phyloP scores from a whole-genome alignment of 345 rosid species.

The Clarkia xantiana region DNA sequence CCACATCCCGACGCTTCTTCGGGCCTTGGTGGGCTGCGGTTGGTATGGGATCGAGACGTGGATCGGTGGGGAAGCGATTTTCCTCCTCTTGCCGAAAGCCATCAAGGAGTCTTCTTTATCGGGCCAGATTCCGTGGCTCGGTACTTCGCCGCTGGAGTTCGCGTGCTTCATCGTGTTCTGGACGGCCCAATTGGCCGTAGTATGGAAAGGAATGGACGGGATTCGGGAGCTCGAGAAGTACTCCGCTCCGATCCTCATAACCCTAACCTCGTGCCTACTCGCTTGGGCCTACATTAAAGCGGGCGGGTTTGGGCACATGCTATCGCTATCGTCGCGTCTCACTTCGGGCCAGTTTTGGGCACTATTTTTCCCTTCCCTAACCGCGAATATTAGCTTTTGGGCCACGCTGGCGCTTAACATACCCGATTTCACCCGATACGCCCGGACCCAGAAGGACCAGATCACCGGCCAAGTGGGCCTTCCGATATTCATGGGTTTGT shows the following conservation, averaged over 20 bases:
- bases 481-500: slow-evolving; percentile 79
- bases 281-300: slow-evolving; percentile 72
- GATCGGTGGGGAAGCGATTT: slow-evolving; percentile 95
- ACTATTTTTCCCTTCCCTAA: slow-evolving; percentile 73
- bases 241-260: slow-evolving; percentile 61
- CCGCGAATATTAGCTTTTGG: slow-evolving; percentile 96
- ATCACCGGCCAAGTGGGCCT: slow-evolving; percentile 71
- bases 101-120: slow-evolving; percentile 34
- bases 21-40: slow-evolving; percentile 89
- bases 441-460: slow-evolving; percentile 63
- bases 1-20: slow-evolving; percentile 64
- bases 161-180: slow-evolving; percentile 69
- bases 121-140: slow-evolving; percentile 50
- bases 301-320: slow-evolving; percentile 68
- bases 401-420: slow-evolving; percentile 82
- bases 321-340: slow-evolving; percentile 48
- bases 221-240: slow-evolving; percentile 68
- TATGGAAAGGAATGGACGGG: slow-evolving; percentile 78
- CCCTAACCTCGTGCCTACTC: slow-evolving; percentile 53
- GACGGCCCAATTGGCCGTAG: slow-evolving; percentile 55
- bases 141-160: slow-evolving; percentile 79
- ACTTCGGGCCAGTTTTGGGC: slow-evolving; percentile 63
- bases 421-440: slow-evolving; percentile 78
- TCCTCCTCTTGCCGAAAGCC: slow-evolving; percentile 50
- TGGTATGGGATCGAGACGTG: slow-evolving; percentile 98